Conservation (phyloP, 306 rosid species). For the Crataegus laevigata region DNA sequence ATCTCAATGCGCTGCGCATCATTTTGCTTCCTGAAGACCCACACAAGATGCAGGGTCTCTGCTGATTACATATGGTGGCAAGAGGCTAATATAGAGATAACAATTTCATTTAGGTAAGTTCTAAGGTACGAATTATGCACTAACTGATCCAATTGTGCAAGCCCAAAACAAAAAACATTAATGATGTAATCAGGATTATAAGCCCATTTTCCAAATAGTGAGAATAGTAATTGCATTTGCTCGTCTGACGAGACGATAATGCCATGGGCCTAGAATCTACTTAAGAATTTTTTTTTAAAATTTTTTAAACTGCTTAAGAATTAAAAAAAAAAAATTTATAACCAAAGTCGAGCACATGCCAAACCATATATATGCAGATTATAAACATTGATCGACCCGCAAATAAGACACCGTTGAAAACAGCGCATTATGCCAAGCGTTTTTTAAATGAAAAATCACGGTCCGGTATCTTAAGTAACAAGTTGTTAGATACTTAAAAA, state of each 20-base stretch:
- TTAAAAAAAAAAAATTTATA: no score
- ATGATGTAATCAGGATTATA: background rate
- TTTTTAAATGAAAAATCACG: no score
- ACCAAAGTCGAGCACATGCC: background rate
- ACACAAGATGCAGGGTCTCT: background rate
- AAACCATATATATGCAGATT: background rate
- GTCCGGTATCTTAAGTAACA: fast-evolving
- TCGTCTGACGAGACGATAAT: background rate
- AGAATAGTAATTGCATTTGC: background rate
- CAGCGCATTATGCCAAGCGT: background rate
- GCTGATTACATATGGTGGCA: background rate
- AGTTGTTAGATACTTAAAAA: no score
- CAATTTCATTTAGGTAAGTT: no score
- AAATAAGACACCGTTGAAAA: background rate
- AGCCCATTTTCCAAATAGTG: background rate
- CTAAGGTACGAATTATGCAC: background rate
- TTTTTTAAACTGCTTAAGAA: no score
- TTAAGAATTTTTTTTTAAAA: no score
- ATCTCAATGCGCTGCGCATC: background rate
- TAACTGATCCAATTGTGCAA: background rate
- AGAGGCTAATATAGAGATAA: no score
- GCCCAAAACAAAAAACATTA: background rate
- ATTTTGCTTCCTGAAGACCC: background rate
- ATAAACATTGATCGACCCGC: background rate
- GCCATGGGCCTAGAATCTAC: background rate